Evolutionary conservation across 805 yeast species (phyloP), one percentile per base, ranked within the genome.

Genomic region (Starmerella scarabaei): DNA sequence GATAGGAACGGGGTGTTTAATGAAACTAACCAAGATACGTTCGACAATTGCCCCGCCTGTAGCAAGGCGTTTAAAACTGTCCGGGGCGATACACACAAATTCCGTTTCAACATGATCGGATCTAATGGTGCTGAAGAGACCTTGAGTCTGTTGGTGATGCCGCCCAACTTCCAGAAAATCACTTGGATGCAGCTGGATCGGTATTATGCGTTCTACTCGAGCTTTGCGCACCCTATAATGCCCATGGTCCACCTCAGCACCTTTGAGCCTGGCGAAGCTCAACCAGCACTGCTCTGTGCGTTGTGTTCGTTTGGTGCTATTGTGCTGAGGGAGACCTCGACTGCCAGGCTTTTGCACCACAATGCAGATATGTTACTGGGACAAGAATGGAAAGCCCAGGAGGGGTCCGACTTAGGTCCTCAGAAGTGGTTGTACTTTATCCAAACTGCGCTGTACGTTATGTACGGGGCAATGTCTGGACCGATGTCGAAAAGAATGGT

Each of bases 201-300:
- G 9, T 38, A 38, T 19, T 15, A 33, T 15, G 11, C 37, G 8
- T 28, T n/a, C 26, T 38, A n/a, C 33, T 7, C 17, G 6, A 26
- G 21, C 28, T 33, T 31, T 18, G 9, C 15, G 5, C 35, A 38
- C 17, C 37, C 37, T 3, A 21, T 28, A 8, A 23, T 26, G 12
- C 41, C 41, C 4, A 3, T 33, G 17, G 23, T 38, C 9, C 37
- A 38, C 16, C 28, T 21, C 11, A n/a, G 30, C 3, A 33, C 41
- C 9, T 38, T 30, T 20, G 41, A 33, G n/a, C 33, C 31, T 3
- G 18, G 11, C 9, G 16, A 24, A 4, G 28, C 11, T 3, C 6
- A n/a, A 23, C 41, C 41, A 11, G 41, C 41, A 14, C 20, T 26
- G 4, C 33, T 38, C 3, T 33, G 33, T 21, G 41, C 35, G 16